Evolutionary conservation across 179 eudicot genomes (phyloP), one percentile per base, ranked within the genome.

Genomic region (Beta lomatogona): DNA sequence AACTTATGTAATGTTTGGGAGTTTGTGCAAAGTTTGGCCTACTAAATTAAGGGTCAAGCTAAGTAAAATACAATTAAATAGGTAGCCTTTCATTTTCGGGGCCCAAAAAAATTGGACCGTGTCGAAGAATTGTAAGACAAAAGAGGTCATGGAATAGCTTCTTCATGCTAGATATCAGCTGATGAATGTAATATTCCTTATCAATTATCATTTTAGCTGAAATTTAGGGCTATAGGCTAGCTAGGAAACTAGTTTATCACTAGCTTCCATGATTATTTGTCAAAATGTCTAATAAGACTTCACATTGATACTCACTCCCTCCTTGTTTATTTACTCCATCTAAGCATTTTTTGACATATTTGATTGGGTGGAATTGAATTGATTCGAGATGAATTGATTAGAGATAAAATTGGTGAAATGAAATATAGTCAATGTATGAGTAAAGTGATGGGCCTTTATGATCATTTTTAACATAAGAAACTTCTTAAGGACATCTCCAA

Each of bases 1-100:
- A 52, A 21, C 2, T 12, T 79, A 73, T 73, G 28, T 79, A 31
- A 19, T 25, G 60, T 72, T 83, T 78, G 54, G 76, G 44, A 45
- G 45, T 83, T 83, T 21, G 52, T 48, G 60, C 36, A 48, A 54
- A 45, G 73, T 52, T 65, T 71, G 81, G 64, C 77, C 77, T 71
- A 52, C 84, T 64, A 76, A 81, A 75, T 44, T 50, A 76, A 53
- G 54, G 78, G 75, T 77, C 25, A 52, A 80, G 63, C 63, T 58
- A 77, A 82, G 5, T 15, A 72, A 58, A 71, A 71, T 28, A 64
- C 69, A 78, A 60, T 67, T 73, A 7, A 54, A 78, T 48, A 14
- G 85, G 82, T 79, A 55, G 72, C 48, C 82, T 74, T 72, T 83
- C 80, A 75, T 54, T 79, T 83, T 79, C 75, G 61, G 68, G 81